Evolutionary conservation across 2,329 filamentous ascomycete genomes (phyloP).

Genomic region (Westerdykella sp.): DNA sequence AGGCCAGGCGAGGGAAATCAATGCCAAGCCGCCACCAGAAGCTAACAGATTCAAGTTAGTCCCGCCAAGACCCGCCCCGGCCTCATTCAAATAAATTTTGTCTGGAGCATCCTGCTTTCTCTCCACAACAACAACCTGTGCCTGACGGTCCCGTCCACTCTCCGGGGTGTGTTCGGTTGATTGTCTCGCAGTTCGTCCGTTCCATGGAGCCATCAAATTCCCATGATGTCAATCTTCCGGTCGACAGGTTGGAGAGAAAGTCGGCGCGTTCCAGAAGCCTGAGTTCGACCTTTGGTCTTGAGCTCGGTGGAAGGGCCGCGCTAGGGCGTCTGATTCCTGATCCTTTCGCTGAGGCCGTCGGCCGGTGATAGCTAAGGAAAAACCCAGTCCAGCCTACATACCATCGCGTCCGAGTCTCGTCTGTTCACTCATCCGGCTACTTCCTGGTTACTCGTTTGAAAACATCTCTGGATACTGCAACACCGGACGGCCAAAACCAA

Average conservation of each 20-base stretch:
- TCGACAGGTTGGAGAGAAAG: constrained; percentile 92
- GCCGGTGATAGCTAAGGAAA: constrained; percentile 78
- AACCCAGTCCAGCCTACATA: constrained; percentile 74
- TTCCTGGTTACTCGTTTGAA: no score
- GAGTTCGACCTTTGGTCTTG: constrained; percentile 33
- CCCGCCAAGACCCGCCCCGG: neutral
- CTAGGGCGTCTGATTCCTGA: constrained; percentile 36
- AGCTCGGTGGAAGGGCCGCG: constrained; percentile 32
- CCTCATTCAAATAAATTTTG: constrained; percentile 7
- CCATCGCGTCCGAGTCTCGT: neutral
- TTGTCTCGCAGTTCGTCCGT: constrained; percentile 79
- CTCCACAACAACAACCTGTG: constrained; percentile 67
- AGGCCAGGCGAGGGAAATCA: neutral
- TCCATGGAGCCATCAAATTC: constrained; percentile 64
- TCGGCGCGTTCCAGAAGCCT: constrained; percentile 51
- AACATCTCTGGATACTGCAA: no score
- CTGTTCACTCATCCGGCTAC: neutral
- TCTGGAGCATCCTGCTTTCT: constrained; percentile 28
- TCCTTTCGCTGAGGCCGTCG: constrained; percentile 86
- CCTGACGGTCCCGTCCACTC: constrained; percentile 64
- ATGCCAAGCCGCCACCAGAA: neutral
- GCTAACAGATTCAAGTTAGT: no score
- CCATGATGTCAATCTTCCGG: constrained; percentile 81
- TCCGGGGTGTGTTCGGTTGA: constrained; percentile 62
- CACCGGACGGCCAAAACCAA: no score